Conservation (phyloP, 192 early-diverging fungal species). For the Funneliformis mosseae region DNA sequence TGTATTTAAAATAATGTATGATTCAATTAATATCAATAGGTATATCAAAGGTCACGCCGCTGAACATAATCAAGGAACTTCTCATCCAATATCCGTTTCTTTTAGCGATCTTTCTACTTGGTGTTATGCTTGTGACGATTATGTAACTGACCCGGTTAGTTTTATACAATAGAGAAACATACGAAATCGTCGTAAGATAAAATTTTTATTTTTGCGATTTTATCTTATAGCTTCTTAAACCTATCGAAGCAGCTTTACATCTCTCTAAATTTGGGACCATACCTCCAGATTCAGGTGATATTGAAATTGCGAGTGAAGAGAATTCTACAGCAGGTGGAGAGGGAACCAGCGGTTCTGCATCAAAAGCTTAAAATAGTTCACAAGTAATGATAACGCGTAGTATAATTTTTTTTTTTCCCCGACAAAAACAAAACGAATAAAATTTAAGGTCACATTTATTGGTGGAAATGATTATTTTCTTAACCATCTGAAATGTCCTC, state of each 20-base stretch:
- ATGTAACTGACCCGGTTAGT: conserved; percentile 3
- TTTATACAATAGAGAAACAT: background rate
- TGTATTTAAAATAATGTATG: background rate
- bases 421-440: too few relatives aligned
- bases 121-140: conserved; percentile 23
- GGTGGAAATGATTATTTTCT: too few relatives aligned
- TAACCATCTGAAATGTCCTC: too few relatives aligned
- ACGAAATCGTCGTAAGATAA: background rate
- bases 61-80: background rate
- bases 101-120: conserved; percentile 22
- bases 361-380: background rate
- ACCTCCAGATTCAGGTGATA: background rate
- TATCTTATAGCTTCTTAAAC: background rate
- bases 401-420: too few relatives aligned
- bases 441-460: background rate
- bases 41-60: conserved; percentile 18
- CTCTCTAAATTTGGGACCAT: background rate
- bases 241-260: background rate
- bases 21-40: conserved; percentile 1
- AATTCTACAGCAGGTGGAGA: background rate
- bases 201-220: background rate
- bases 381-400: too few relatives aligned
- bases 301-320: background rate
- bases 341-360: background rate
- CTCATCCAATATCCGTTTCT: conserved; percentile 17